Evolutionary conservation across 2,329 filamentous ascomycete species (phyloP), one percentile per base, ranked within the genome.

Genomic region (Verticillium nonalfalfae): DNA sequence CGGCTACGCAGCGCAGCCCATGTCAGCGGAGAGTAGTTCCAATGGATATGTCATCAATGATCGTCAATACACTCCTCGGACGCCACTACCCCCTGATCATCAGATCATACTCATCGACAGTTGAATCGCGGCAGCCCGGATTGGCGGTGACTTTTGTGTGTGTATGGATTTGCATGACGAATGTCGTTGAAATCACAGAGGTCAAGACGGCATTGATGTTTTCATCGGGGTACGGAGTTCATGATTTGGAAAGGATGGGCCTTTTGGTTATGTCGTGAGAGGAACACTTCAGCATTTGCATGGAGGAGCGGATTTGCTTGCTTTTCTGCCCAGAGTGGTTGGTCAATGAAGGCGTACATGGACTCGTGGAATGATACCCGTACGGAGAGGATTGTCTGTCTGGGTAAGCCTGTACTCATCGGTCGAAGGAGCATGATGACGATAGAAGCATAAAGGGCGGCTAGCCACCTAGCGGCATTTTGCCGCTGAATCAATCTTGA

Each of bases 301-400:
- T 52, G 18, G 10, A 3, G 45, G 13, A 52, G 45, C 45, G 7
- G n/a, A 52, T 10, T 52, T 26, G 10, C 18, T 26, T 26, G 6
- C 18, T 62, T n/a, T 62, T n/a, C 55, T 59, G 56, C 56, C 56
- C 34, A 55, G 58, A 54, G 60, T 34, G 35, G 34, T 26, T 62
- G 58, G 35, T 38, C 61, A 15, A 26, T 57, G 61, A 39, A 59
- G 55, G 59, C 61, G 38, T 63, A 64, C n/a, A 56, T 35, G 21
- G 63, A 64, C 21, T 52, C 7, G n/a, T 52, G 45, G 45, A 21
- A 52, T 52, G 45, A 52, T 52, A 52, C 45, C 45, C 45, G n/a
- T 18, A 9, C 10, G 45, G 45, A 31, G 45, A 7, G 45, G 45
- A 52, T 21, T n/a, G 40, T 7, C 7, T 21, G 9, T n/a, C 21